Evolutionary conservation across 148 eudicot species (phyloP), one percentile per base, ranked within the genome.

Genomic region (Chenopodium album): DNA sequence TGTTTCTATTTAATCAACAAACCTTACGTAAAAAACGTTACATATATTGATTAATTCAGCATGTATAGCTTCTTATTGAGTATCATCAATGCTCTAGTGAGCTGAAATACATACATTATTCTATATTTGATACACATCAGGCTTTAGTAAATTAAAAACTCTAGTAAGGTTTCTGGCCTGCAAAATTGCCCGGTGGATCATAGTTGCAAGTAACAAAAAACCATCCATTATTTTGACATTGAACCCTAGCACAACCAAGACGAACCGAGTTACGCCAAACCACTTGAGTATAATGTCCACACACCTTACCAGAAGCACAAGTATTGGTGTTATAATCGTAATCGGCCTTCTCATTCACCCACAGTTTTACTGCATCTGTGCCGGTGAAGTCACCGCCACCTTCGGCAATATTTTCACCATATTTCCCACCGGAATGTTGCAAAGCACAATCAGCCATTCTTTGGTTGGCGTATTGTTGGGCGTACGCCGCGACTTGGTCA

Each of bases 331-430:
- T 48, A 48, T 48, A 48, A 16, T 48, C 54, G 13, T 48, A 48
- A 48, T 48, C 14, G 3, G 14, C 54, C 12, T 48, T 48, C 54
- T 48, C 54, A 48, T 11, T 48, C 54, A 48, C 54, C 54, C 54
- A 48, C 54, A 48, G 13, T 48, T 48, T 10, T 48, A 48, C 54
- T 48, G 54, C 54, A 48, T 48, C 54, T 9, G 13, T 48, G 14
- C 54, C 54, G 14, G 13, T 48, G 14, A 48, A 48, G 12, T 48
- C 54, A 9, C 54, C 54, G 1, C 81, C 54, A 17, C 80, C 87
- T 52, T 8, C 13, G 20, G 89, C 89, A 0, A 87, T 29, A 80
- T 87, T 87, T 54, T 87, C 87, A 2, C 87, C 89, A 13, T 85
- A 87, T 1, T 82, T 79, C 9, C 83, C 80, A 17, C 63, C 78